Conservation (phyloP, 1,284 basidiomycete genomes). For the Ceraceosorus bombacis region DNA sequence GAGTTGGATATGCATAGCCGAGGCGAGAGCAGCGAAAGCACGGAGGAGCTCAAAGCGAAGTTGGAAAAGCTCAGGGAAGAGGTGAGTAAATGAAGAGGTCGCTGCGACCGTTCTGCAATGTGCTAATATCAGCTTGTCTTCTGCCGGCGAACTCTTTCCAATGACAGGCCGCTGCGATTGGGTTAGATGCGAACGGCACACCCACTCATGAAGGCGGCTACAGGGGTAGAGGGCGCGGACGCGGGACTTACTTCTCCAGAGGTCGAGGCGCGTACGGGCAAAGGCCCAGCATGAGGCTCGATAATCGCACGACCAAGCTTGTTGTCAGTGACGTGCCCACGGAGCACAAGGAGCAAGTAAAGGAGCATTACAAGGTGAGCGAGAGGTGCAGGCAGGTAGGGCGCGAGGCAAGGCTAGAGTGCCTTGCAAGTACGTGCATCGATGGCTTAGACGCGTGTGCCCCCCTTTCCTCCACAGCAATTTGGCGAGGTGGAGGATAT, state of each 20-base stretch:
- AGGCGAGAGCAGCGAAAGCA: slow-evolving; percentile 53
- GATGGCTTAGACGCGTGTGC: background rate
- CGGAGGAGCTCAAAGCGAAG: slow-evolving; percentile 68
- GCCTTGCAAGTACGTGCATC: background rate
- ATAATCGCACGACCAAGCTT: slow-evolving; percentile 78
- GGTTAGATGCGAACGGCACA: slow-evolving; percentile 55
- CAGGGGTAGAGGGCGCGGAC: slow-evolving; percentile 55
- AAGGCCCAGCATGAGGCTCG: slow-evolving; percentile 65
- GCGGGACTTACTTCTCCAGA: slow-evolving; percentile 53
- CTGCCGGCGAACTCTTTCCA: too few species aligned
- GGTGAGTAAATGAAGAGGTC: slow-evolving; percentile 52
- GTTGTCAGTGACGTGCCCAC: slow-evolving; percentile 61
- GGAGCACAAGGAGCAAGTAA: slow-evolving; percentile 57
- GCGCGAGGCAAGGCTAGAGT: too few species aligned
- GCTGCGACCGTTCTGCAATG: slow-evolving; percentile 1
- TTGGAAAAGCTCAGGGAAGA: slow-evolving; percentile 74
- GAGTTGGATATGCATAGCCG: slow-evolving; percentile 50
- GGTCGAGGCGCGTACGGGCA: slow-evolving; percentile 53
- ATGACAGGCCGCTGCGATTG: slow-evolving; percentile 66
- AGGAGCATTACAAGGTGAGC: slow-evolving; percentile 66
- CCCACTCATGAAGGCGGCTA: slow-evolving; percentile 43
- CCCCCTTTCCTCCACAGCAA: slow-evolving; percentile 7
- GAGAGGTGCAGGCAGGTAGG: too few species aligned
- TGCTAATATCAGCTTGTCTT: slow-evolving; percentile 1
- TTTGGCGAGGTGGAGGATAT: slow-evolving; percentile 36